Evolutionary conservation across 306 rosid species (phyloP).

Genomic region (Prunus davidiana): DNA sequence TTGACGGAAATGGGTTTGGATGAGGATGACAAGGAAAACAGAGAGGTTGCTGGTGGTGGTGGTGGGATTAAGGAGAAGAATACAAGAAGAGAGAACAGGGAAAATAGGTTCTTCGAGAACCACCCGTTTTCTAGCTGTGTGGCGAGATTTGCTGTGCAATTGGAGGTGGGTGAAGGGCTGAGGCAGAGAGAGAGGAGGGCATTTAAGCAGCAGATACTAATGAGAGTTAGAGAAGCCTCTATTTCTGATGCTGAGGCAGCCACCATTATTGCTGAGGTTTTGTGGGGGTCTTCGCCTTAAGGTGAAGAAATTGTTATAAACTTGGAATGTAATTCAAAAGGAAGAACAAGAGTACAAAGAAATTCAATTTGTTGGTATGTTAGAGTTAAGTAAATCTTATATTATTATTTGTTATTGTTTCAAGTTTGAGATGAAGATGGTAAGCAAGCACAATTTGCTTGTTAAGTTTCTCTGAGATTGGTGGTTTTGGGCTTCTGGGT

Average conservation of each 20-base stretch:
- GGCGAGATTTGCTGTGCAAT: slow-evolving; percentile 77
- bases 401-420: neutral
- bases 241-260: slow-evolving; percentile 83
- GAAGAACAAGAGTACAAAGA: neutral
- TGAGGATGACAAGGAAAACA: slow-evolving; percentile 19
- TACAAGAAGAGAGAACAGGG: neutral
- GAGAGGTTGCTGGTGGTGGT: neutral
- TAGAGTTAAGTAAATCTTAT: neutral
- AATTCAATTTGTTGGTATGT: neutral
- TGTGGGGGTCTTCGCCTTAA: slow-evolving; percentile 78
- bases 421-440: too few relatives aligned
- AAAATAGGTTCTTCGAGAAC: slow-evolving; percentile 37
- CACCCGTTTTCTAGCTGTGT: slow-evolving; percentile 75
- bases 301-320: neutral
- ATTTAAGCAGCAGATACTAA: slow-evolving; percentile 60
- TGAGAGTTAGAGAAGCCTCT: slow-evolving; percentile 57
- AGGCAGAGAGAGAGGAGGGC: slow-evolving; percentile 85
- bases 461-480: too few relatives aligned
- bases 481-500: neutral
- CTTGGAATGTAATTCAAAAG: neutral
- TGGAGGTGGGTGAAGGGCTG: slow-evolving; percentile 93
- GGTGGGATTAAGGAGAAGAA: too few relatives aligned
- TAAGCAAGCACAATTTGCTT: too few relatives aligned
- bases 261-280: slow-evolving; percentile 76
- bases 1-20: slow-evolving; percentile 37